Base-by-base conservation (phyloP, 345 rosid genomes). In the Dipteronia sinensis region DNA sequence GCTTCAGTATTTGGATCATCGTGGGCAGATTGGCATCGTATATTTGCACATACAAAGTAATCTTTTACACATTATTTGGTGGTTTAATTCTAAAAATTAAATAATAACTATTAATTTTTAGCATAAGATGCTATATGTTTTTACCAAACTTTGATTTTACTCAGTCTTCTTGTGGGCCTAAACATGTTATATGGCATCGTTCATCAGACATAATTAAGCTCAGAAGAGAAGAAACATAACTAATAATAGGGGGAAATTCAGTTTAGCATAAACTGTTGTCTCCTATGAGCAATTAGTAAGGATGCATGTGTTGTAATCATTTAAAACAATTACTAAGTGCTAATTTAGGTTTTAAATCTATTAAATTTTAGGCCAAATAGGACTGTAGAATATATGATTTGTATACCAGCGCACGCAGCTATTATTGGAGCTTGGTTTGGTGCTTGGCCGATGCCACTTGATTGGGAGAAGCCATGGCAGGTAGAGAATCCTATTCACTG, bases 401-500 rank as follows among this genome's bases (percentile, higher is more conserved):
- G 93, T 20, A 69, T 89, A 64, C 98, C 98, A 67, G 94, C 97
- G 27, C 90, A 90, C 77, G 94, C 97, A 79, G 92, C 94, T 67
- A 72, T 90, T 38, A 73, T 92, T 83, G 99, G 98, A 82, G 98
- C 92, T 59, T 93, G 99, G 97, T 88, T 93, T 81, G 99, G 99
- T 65, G 96, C 98, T 80, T 95, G 97, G 98, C 98, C 99, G 34
- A 93, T 95, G 99, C 98, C 98, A 13, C 96, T 93, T 74, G 99
- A 95, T 84, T 95, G 99, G 99, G 97, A 95, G 81, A 89, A 92
- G 83, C 94, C 98, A 75, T 95, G 99, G 99, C 98, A 93, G 98
- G 98, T 93, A 81, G n/a, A 15, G 6, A 53, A 53, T 53, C 58
- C 5, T 16, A 17, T 16, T 0, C 16, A 16, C 8, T 53, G 1